Base-by-base conservation (phyloP, 345 rosid genomes). In the Corymbia maculata region DNA sequence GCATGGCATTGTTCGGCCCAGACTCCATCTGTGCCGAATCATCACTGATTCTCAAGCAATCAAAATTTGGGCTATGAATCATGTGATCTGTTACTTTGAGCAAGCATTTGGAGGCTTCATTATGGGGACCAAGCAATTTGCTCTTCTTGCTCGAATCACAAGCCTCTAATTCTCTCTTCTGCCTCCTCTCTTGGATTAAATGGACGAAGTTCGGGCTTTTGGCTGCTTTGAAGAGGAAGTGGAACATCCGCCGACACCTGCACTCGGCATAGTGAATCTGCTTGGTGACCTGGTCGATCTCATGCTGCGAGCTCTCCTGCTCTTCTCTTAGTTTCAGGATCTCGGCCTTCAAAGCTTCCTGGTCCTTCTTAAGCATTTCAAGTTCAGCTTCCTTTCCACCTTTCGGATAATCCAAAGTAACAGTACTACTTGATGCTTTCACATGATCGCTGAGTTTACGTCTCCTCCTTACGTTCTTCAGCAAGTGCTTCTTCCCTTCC, bases 401-500 rank as follows among this genome's bases (percentile, higher is more conserved):
- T n/a, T 44, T 26, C 85, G 84, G 5, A 85, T 87, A 49, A 88
- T 87, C 87, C 45, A 44, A 75, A 44, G 55, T 51, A 52, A 7
- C 14, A 30, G 6, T 15, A 16, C 86, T 85, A 85, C 61, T 85
- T 12, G 12, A 15, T 50, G 51, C 17, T 75, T 32, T 36, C 36
- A n/a, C 47, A 68, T 36, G 85, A 89, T 15, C 52, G 90, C 12
- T 86, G 90, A 24, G 53, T 89, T 87, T 89, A 85, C 92, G 89
- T 88, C 94, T 93, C 79, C 95, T 92, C 91, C 89, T 92, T 30
- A 93, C 94, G 88, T 85, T 92, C 90, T 93, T 95, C 59, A 95
- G 93, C 92, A 94, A 91, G 88, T 93, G 93, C 87, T 88, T 93
- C 89, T 94, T 92, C 80, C 95, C 95, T 84, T 92, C 91, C 52